Percentiles rank a stretch among this genome's conserved stretches.
These are phyloP conservation scores for Ceratobasidium sp. DNA, from an alignment of 1,284 basidiomycete species.

Conservation along the genomic window DNA sequence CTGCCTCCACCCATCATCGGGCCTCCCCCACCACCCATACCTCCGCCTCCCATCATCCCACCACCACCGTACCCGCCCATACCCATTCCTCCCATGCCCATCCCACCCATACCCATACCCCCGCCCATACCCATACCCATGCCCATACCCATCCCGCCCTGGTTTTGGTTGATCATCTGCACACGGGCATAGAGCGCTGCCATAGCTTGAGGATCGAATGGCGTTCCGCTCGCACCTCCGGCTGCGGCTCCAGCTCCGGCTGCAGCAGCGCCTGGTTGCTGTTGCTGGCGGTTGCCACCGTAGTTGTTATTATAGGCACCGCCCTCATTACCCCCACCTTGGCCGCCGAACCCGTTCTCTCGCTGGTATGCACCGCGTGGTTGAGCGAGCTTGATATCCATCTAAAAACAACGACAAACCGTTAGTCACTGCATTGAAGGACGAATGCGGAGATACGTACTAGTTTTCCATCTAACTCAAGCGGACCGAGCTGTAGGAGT, in stretches of 20 bases:
- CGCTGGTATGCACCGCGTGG: slow-evolving; percentile 76
- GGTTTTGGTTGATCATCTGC: slow-evolving; percentile 55
- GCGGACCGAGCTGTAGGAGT: slow-evolving; percentile 83
- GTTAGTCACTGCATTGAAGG: not conserved
- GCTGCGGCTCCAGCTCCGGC: slow-evolving; percentile 2
- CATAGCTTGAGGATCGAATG: slow-evolving; percentile 83
- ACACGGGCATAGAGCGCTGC: slow-evolving; percentile 84
- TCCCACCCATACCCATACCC: slow-evolving; percentile 57
- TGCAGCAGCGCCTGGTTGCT: slow-evolving; percentile 1
- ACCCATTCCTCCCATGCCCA: slow-evolving; percentile 58
- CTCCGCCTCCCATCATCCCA: slow-evolving; percentile 48
- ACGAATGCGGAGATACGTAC: slow-evolving; percentile 60
- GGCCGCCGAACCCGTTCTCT: slow-evolving; percentile 55
- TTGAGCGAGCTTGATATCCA: slow-evolving; percentile 94
- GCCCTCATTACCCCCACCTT: slow-evolving; percentile 27
- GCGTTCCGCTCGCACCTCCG: slow-evolving; percentile 57
- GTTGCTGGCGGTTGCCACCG: slow-evolving; percentile 27
- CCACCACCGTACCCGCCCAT: slow-evolving; percentile 55
- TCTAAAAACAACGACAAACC: slow-evolving; percentile 61
- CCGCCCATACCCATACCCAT: slow-evolving; percentile 61
- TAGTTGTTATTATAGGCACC: slow-evolving; percentile 46
- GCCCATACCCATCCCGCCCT: slow-evolving; percentile 55
- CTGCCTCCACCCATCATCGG: slow-evolving; percentile 47
- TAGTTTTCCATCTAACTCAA: slow-evolving; percentile 92
- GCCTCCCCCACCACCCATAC: slow-evolving; percentile 43